Evolutionary conservation across 306 rosid species (phyloP).

Genomic region (Cucurbita maxima): DNA sequence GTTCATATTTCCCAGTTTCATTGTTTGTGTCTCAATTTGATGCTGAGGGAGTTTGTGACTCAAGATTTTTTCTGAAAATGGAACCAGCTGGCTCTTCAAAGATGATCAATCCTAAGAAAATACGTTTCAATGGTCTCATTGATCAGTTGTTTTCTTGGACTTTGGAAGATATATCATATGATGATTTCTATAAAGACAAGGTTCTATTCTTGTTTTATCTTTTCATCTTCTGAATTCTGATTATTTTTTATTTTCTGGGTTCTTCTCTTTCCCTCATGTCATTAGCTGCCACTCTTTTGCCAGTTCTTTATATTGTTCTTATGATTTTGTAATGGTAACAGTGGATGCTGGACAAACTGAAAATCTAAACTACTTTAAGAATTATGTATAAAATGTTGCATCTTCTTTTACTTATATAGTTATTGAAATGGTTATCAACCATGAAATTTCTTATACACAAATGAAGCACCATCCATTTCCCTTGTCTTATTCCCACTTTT

Average conservation of each 20-base stretch:
- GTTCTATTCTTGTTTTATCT: constrained; percentile 7
- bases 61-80: neutral
- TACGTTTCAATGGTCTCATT: constrained; percentile 1
- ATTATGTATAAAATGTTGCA: neutral
- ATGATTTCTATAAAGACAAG: constrained; percentile 23
- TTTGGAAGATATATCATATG: constrained; percentile 21
- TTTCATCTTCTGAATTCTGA: neutral
- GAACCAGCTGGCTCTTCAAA: neutral
- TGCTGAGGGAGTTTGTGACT: neutral
- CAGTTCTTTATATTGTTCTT: neutral
- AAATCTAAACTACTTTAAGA: neutral
- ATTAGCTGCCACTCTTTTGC: neutral
- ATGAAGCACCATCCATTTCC: too few relatives aligned
- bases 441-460: too few relatives aligned
- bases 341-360: neutral
- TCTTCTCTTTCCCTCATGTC: neutral
- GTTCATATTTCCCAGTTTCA: neutral
- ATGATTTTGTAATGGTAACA: neutral
- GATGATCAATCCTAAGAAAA: neutral
- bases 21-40: neutral
- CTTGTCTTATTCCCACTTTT: too few relatives aligned
- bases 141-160: constrained; percentile 36
- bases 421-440: too few relatives aligned
- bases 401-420: neutral
- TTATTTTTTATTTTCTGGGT: neutral